Evolutionary conservation across 441 rosid genomes (phyloP).

Genomic region (Kokia cookei): DNA sequence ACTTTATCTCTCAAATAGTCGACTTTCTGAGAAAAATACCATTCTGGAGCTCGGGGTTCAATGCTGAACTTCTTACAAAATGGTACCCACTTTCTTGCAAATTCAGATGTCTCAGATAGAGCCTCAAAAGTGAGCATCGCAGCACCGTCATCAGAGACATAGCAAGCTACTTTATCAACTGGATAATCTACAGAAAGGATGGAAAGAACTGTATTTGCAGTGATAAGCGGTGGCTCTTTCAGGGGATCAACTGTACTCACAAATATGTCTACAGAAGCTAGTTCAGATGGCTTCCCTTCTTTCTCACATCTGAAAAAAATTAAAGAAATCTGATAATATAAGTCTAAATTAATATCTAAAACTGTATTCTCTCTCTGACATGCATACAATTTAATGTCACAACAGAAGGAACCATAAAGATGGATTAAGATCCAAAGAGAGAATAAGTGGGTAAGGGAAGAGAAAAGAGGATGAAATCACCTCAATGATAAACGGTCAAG

Average conservation of each 20-base stretch:
- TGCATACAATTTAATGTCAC: not conserved
- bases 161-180: conserved; percentile 85
- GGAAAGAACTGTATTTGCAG: conserved; percentile 95
- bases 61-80: conserved; percentile 79
- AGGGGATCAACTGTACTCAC: conserved; percentile 96
- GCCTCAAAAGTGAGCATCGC: conserved; percentile 99
- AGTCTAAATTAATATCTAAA: not conserved
- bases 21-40: conserved; percentile 81
- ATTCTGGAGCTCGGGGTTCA: conserved; percentile 98
- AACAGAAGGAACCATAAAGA: not conserved
- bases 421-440: not conserved
- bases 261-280: conserved; percentile 68
- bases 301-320: conserved; percentile 60
- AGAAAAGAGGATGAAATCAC: conserved; percentile 17
- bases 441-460: not conserved
- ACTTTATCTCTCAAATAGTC: conserved; percentile 85
- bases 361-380: not conserved
- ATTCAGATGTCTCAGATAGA: conserved; percentile 91
- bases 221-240: conserved; percentile 96
- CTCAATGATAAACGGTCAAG: conserved; percentile 88
- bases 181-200: conserved; percentile 97
- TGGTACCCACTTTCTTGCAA: conserved; percentile 97
- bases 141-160: conserved; percentile 98
- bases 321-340: not conserved
- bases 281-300: conserved; percentile 76